Percentiles rank a stretch among this genome's conserved stretches.
Conservation (phyloP, 1,139 yeast species). For the Torulaspora pretoriensis region DNA sequence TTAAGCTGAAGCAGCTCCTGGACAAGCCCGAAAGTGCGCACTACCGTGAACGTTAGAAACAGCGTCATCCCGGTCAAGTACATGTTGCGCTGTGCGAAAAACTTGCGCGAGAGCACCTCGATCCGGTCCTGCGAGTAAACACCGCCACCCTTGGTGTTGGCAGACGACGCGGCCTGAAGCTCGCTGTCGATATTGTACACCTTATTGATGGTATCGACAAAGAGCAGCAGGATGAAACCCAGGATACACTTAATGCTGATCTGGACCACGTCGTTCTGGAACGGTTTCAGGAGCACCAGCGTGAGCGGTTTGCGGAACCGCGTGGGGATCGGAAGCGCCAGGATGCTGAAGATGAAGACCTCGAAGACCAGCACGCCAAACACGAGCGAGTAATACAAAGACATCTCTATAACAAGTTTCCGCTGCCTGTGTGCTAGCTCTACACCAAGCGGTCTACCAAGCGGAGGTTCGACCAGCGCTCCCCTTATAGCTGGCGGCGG, state of each 20-base stretch:
- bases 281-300: constrained; percentile 60
- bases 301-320: constrained; percentile 65
- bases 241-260: constrained; percentile 77
- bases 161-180: constrained; percentile 35
- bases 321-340: constrained; percentile 85
- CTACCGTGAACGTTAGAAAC: constrained; percentile 78
- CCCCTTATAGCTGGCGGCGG: constrained; percentile 1
- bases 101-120: constrained; percentile 56
- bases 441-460: too few species aligned
- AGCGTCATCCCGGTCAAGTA: constrained; percentile 93
- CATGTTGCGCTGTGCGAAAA: constrained; percentile 95
- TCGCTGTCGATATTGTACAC: constrained; percentile 70
- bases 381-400: constrained; percentile 40
- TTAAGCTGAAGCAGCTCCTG: constrained; percentile 70
- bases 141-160: constrained; percentile 15
- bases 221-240: constrained; percentile 78
- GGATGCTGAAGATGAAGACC: constrained; percentile 72
- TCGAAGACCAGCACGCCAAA: constrained; percentile 73
- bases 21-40: constrained; percentile 81
- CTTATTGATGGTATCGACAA: constrained; percentile 84
- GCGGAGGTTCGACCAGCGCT: too few species aligned
- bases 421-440: neutral
- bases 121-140: constrained; percentile 25
- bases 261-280: constrained; percentile 66
- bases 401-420: constrained; percentile 19